phyloP scores from a whole-genome alignment of 2,329 filamentous ascomycete genomes.

The Pseudonectria buxi region DNA sequence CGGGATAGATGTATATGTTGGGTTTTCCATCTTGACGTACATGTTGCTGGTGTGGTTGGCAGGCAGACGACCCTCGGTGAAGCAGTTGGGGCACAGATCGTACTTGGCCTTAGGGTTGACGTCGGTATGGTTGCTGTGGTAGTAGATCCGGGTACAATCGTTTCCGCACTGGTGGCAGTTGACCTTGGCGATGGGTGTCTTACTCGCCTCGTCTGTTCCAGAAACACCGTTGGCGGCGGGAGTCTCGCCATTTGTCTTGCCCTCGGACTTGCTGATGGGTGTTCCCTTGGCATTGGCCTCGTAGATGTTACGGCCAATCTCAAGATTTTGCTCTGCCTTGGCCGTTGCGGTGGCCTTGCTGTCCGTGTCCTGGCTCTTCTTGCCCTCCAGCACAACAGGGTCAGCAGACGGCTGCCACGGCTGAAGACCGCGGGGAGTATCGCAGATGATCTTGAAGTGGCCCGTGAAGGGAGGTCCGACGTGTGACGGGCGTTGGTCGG shows the following conservation, averaged over 20 bases:
- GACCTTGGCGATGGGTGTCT: conserved; percentile 60
- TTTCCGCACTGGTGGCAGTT: conserved; percentile 89
- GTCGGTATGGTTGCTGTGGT: conserved; percentile 50
- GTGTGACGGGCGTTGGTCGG: conserved; percentile 88
- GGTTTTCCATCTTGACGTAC: conserved; percentile 85
- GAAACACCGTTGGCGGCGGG: conserved; percentile 58
- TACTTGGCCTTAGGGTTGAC: conserved; percentile 65
- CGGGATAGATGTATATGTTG: conserved; percentile 67
- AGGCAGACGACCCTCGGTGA: conserved; percentile 76
- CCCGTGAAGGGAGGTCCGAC: conserved; percentile 96
- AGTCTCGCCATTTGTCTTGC: conserved; percentile 70
- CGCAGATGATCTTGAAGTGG: conserved; percentile 92
- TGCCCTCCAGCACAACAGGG: conserved; percentile 56
- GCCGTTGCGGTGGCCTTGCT: conserved; percentile 58
- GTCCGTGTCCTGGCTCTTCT: conserved; percentile 63
- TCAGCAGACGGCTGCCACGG: conserved; percentile 89
- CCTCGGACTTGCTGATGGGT: conserved; percentile 62
- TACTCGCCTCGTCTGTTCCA: conserved; percentile 54
- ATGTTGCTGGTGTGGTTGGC: conserved; percentile 70
- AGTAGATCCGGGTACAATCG: conserved; percentile 68
- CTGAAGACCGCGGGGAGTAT: conserved; percentile 90
- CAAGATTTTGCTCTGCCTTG: conserved; percentile 83
- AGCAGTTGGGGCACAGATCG: conserved; percentile 88
- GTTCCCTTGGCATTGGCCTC: conserved; percentile 76
- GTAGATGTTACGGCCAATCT: conserved; percentile 91